Evolutionary conservation across 2,329 filamentous ascomycete species (phyloP), one percentile per base, ranked within the genome.

Genomic region (Nemania diffusa): DNA sequence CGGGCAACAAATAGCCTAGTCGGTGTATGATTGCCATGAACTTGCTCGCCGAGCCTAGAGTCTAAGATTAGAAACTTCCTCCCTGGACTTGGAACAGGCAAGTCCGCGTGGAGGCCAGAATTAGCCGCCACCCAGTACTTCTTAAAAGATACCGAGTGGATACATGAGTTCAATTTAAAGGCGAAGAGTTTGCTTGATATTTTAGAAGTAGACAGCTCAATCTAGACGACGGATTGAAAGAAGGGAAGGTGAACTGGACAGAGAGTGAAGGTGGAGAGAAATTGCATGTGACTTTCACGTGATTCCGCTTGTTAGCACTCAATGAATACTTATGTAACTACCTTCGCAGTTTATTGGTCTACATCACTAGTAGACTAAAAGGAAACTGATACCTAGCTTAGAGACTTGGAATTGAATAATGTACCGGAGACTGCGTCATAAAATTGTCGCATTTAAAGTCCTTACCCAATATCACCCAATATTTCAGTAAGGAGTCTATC

Each of bases 231-330:
- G 9, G 9, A 48, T 24, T n/a, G 20, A 24, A 4, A 20, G 40
- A 26, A 37, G 2, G 40, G 48, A 42, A 37, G 40, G 37, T 60
- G 50, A 50, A 60, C 34, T 29, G 9, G 17, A 61, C 26, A 51
- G 34, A 51, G 27, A 51, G 51, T 22, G 27, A 40, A 55, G 60
- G 65, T 70, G 68, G 40, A 44, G 68, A 68, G 66, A 57, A 26
- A 6, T 6, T 17, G 17, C 68, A 68, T 61, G 64, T 69, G 68
- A 64, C 22, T 29, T 57, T 15, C 68, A 70, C 68, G 68, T 70
- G 68, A 70, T 44, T 15, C 5, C 2, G 15, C 40, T 7, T 8
- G n/a, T 44, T 44, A 44, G 15, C 40, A 9, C 40, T 5, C 17
- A 9, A 32, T 32, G 29, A 32, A n/a, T n/a, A n/a, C n/a, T n/a